Evolutionary conservation across 1,284 basidiomycete genomes (phyloP), one percentile per base, ranked within the genome.

Genomic region (Laetiporus sulphureus): DNA sequence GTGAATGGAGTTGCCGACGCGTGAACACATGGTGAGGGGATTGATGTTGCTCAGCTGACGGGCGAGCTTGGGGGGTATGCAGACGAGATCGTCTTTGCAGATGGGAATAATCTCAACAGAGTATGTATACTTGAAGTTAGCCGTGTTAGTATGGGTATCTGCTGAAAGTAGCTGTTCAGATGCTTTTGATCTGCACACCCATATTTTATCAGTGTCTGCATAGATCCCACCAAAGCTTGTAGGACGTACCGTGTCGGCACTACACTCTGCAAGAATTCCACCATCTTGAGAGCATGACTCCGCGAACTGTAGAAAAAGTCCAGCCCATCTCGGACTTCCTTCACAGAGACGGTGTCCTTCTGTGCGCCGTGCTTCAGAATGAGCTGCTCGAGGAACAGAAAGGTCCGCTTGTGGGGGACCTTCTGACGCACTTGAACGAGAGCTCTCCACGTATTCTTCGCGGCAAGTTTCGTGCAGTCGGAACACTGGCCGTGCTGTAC

Each of bases 371-470:
- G 91, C 65, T 96, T 98, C 58, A 99, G 72, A 60, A 99, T 97
- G 50, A 98, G 77, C 63, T 99, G 96, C 67, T 99, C 95, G 47
- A 99, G 80, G 72, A 88, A 99, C 58, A 99, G 68, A 72, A 99
- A 99, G 3, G 96, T 99, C 44, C 96, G 83, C 67, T 99, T 99
- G 65, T 99, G 95, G 10, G 90, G 75, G 37, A 96, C 93, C 68
- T 99, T 99, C 61, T 99, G 95, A 38, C 96, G 83, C 24, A 98
- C 92, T 71, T 99, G 96, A 2, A 99, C 93, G 40, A 92, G 75
- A 0, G 95, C 93, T 57, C 91, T 91, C 96, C 95, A 99, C 0
- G 93, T 98, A 62, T 99, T 98, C 69, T 99, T 99, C 3, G 96
- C 95, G 0, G 95, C 96, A 4, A 98, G 75, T 51, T 83, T 82